phyloP scores from a whole-genome alignment of 257 asterid genomes.

The Solanum sejunctum region DNA sequence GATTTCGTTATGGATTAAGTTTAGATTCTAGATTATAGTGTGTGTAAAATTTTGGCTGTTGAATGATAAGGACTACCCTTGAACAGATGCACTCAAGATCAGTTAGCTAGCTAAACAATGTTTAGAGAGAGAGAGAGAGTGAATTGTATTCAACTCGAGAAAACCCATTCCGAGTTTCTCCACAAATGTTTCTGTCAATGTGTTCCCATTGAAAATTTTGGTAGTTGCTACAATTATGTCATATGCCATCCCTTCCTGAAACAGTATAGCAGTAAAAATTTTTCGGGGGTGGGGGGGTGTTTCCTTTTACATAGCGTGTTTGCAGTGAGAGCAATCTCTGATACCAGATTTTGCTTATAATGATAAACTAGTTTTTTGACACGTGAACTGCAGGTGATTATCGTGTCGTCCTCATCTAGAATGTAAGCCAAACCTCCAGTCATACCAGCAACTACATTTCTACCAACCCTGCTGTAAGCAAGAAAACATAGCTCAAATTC shows the following conservation, averaged over 20 bases:
- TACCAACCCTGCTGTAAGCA: too few relatives aligned
- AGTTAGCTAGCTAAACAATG: too few relatives aligned
- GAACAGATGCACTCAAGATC: too few relatives aligned
- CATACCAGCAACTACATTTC: too few relatives aligned
- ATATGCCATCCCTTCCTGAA: constrained; percentile 88
- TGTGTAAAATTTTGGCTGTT: not conserved
- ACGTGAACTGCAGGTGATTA: too few relatives aligned
- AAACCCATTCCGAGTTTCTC: too few relatives aligned
- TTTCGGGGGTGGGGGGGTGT: not conserved
- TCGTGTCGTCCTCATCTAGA: too few relatives aligned
- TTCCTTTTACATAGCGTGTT: not conserved
- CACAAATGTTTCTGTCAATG: constrained; percentile 53
- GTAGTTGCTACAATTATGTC: constrained; percentile 87
- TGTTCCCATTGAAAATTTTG: constrained; percentile 55
- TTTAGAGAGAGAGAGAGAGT: too few relatives aligned
- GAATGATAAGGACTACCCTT: not conserved
- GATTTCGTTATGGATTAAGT: too few relatives aligned
- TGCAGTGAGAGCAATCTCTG: not conserved
- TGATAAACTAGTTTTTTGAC: not conserved
- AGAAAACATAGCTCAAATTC: too few relatives aligned
- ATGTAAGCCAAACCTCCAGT: too few relatives aligned
- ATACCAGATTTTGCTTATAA: not conserved
- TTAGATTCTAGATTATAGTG: not conserved
- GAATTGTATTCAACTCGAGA: too few relatives aligned
- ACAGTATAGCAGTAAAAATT: not conserved